Evolutionary conservation across 2,329 filamentous ascomycete genomes (phyloP).

Genomic region (Colletotrichum sp.): DNA sequence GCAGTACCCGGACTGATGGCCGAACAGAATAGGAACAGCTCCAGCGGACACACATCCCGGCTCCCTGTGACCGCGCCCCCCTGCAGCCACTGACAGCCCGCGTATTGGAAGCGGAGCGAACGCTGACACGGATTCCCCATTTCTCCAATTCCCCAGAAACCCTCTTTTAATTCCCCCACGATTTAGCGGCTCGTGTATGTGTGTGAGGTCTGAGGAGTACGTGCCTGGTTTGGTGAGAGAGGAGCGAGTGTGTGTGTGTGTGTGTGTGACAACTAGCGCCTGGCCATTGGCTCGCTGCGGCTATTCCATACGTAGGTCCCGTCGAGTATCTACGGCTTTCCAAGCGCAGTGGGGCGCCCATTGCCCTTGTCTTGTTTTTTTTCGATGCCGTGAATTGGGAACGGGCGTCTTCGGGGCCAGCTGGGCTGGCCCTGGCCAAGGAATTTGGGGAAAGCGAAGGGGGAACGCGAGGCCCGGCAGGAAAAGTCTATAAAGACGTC

Average conservation of each 20-base stretch:
- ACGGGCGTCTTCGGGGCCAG: background rate
- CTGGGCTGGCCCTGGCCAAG: background rate
- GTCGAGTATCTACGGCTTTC: conserved; percentile 1
- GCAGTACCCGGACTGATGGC: background rate
- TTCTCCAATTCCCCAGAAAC: background rate
- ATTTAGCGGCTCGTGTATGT: background rate
- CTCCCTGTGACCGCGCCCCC: background rate
- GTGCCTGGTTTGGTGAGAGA: background rate
- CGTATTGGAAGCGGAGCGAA: background rate
- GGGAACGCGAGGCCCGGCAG: background rate
- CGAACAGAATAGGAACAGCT: background rate
- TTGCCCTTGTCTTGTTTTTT: background rate
- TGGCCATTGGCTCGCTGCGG: background rate
- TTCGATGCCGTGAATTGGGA: background rate
- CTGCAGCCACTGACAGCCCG: background rate
- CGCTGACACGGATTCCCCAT: conserved; percentile 4
- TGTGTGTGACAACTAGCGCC: background rate
- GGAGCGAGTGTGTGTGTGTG: background rate
- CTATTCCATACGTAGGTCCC: background rate
- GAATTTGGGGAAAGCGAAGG: background rate
- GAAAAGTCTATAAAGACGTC: conserved; percentile 13
- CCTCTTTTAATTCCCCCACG: conserved; percentile 11
- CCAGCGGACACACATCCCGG: background rate
- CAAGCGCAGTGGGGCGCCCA: background rate
- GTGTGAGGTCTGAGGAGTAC: background rate